Base-by-base conservation (phyloP, 176 grass and related monocot genomes). In the Raddia distichophylla region DNA sequence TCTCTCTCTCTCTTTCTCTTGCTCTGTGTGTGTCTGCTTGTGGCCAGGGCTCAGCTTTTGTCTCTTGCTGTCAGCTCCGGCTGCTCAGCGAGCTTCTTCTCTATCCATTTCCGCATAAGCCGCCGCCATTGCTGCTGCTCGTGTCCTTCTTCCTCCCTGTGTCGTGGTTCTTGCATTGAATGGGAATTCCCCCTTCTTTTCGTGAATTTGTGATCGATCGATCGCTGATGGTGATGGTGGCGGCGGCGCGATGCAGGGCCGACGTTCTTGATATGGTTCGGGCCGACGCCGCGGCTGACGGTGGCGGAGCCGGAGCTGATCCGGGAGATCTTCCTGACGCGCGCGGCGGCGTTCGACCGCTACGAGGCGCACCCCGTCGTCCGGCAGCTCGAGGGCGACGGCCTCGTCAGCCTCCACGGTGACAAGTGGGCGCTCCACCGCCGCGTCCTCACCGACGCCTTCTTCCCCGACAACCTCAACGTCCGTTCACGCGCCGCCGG, bases 341-440 rank as follows among this genome's bases (percentile, higher is more conserved):
- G 82, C 6, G 84, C 91, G 2, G 89, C 88, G 19, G 85, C 82
- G 1, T 97, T 97, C 79, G 94, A 97, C 84, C 91, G 91, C 46
- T 97, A 97, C 78, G 89, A 94, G 87, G 84, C 94, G 3, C 94
- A 94, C 66, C 94, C 94, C 47, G 6, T 94, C 67, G 89, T 93
- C 16, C 94, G 84, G 40, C 91, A 97, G 87, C 91, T 94, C 70
- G 94, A 97, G 76, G 94, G 94, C 16, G 89, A 97, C 64, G 94
- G 94, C 1, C 82, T 97, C 64, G 89, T 94, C 83, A 97, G 89
- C 79, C 89, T 97, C 67, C 80, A 89, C 42, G 94, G 87, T 34
- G 63, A 91, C 58, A 94, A 86, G 89, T 97, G 94, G 94, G 94
- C 89, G n/a, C 87, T 86, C 79, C 94, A 97, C 79, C 80, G 91